These are phyloP conservation scores for Bretziella fagacearum DNA, from an alignment of 2,329 filamentous ascomycete species.

Conservation along the genomic window DNA sequence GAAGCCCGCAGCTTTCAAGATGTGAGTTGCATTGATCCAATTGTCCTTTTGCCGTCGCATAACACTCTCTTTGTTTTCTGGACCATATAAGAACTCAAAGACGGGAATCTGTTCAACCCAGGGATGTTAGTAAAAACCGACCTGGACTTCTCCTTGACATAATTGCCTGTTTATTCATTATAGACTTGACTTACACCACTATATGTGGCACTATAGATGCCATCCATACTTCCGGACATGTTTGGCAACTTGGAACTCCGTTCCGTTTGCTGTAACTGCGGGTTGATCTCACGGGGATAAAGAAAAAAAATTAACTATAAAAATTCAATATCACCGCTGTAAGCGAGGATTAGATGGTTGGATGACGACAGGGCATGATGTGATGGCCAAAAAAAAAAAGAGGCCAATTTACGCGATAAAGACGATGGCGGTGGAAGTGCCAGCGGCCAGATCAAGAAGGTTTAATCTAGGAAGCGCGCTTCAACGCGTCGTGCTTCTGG, in stretches of 20 bases:
- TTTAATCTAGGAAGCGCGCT: not conserved
- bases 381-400: not conserved
- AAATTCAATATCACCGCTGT: not conserved
- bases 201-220: constrained; percentile 52
- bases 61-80: constrained; percentile 67
- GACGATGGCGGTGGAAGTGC: not conserved
- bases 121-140: not conserved
- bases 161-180: constrained; percentile 9
- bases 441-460: not conserved
- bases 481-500: constrained; percentile 3
- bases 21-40: constrained; percentile 99
- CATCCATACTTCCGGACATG: constrained; percentile 4
- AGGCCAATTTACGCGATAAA: not conserved
- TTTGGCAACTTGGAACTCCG: too few relatives aligned
- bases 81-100: constrained; percentile 77
- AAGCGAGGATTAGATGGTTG: not conserved
- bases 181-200: constrained; percentile 40
- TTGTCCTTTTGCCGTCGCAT: constrained; percentile 88
- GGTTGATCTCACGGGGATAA: not conserved
- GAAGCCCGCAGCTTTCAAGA: constrained; percentile 89
- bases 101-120: constrained; percentile 72
- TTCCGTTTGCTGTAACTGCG: too few relatives aligned
- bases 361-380: not conserved
- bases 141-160: not conserved
- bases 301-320: not conserved